Conservation (phyloP, 2,329 filamentous ascomycete species). For the Aspergillus pseudoglaucus region DNA sequence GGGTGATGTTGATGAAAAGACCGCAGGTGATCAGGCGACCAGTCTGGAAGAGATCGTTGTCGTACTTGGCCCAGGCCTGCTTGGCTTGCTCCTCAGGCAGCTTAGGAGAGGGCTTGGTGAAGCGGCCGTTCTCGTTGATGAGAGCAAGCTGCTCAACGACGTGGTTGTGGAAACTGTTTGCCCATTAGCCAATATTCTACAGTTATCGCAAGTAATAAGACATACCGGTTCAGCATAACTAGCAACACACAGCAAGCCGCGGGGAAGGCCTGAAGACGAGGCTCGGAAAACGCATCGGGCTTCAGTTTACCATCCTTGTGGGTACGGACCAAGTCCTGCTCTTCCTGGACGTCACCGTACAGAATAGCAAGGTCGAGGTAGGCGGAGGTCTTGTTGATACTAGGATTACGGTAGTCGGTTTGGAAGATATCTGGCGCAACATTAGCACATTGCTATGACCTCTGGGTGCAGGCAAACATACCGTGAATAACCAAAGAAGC, state of each 20-base stretch:
- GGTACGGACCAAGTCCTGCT: slow-evolving; percentile 49
- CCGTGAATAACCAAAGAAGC: slow-evolving; percentile 68
- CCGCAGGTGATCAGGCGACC: slow-evolving; percentile 68
- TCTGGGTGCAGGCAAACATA: slow-evolving; percentile 21
- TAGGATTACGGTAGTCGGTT: slow-evolving; percentile 57
- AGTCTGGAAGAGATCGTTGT: slow-evolving; percentile 74
- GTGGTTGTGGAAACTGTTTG: slow-evolving; percentile 68
- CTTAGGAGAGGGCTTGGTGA: slow-evolving; percentile 55
- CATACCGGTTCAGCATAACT: slow-evolving; percentile 58
- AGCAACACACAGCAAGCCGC: slow-evolving; percentile 65
- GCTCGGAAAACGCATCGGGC: slow-evolving; percentile 65
- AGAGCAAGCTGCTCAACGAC: slow-evolving; percentile 68
- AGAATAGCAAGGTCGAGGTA: slow-evolving; percentile 67
- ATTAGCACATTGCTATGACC: neutral
- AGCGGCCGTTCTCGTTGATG: slow-evolving; percentile 82
- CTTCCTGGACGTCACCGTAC: slow-evolving; percentile 55
- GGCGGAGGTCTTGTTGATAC: slow-evolving; percentile 60
- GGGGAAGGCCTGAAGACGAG: slow-evolving; percentile 63
- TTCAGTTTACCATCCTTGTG: slow-evolving; percentile 67
- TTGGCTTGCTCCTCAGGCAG: slow-evolving; percentile 46
- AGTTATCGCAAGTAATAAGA: neutral
- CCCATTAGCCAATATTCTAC: neutral
- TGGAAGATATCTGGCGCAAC: slow-evolving; percentile 58
- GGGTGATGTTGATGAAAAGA: slow-evolving; percentile 70
- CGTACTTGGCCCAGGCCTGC: slow-evolving; percentile 59